Conservation (phyloP, 148 eudicot genomes). For the Spergularia bocconei region DNA sequence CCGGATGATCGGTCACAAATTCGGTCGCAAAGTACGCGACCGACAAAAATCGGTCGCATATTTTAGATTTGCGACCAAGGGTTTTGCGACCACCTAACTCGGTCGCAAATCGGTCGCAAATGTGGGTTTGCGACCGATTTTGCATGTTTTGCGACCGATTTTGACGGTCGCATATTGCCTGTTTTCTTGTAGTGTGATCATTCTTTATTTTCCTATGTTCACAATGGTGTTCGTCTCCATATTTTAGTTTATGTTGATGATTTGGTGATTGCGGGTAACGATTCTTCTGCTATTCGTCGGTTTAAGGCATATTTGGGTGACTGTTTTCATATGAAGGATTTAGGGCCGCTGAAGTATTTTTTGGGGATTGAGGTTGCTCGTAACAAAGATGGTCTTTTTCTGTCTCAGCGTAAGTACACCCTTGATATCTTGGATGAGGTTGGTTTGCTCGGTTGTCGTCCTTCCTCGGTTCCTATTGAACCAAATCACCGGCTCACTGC, state of each 20-base stretch:
- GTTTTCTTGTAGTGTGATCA: neutral
- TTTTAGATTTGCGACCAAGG: no score
- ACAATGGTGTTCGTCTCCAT: neutral
- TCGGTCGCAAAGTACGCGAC: no score
- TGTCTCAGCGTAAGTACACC: neutral
- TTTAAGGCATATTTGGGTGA: neutral
- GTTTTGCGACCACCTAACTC: no score
- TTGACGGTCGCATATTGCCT: no score
- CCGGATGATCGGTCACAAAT: no score
- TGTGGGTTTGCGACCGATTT: no score
- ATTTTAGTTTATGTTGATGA: neutral
- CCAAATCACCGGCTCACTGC: neutral
- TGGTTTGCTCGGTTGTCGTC: neutral
- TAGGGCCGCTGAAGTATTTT: neutral
- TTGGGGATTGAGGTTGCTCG: constrained; percentile 1
- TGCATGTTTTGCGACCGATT: no score
- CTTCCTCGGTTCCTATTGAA: neutral
- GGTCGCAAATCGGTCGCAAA: no score
- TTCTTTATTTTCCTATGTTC: neutral
- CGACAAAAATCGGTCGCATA: no score
- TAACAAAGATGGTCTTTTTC: no score
- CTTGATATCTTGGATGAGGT: neutral
- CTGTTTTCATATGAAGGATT: no score
- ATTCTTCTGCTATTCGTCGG: neutral
- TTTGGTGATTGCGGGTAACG: neutral